Percentiles rank a stretch among this genome's conserved stretches.
Evolutionary conservation across 2,329 filamentous ascomycete species (phyloP).

Genomic region (Aspergillus caelatus): DNA sequence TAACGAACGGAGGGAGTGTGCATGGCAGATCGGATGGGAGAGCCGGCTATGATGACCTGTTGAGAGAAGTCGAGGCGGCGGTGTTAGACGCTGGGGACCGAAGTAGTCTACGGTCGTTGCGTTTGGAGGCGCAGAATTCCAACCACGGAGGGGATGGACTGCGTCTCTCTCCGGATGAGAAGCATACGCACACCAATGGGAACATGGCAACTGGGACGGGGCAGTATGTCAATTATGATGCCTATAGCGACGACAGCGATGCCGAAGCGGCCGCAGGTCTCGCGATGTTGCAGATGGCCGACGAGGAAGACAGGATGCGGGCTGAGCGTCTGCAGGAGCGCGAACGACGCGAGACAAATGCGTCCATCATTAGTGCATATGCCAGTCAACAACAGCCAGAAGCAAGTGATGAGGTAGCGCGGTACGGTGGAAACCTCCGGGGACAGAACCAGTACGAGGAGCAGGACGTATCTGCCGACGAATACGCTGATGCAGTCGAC

Average conservation of each 20-base stretch:
- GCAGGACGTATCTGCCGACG: conserved; percentile 29
- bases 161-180: conserved; percentile 45
- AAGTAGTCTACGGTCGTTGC: conserved; percentile 30
- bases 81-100: conserved; percentile 42
- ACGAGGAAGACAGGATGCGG: conserved; percentile 70
- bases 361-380: conserved; percentile 52
- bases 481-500: conserved; percentile 22
- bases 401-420: conserved; percentile 70
- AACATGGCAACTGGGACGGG: conserved; percentile 49
- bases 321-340: conserved; percentile 51
- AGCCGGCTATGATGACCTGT: conserved; percentile 58
- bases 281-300: conserved; percentile 80
- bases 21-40: conserved; percentile 43
- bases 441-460: conserved; percentile 64
- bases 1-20: conserved; percentile 27
- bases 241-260: conserved; percentile 76
- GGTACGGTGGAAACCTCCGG: conserved; percentile 73
- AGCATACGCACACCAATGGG: conserved; percentile 53
- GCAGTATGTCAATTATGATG: conserved; percentile 50
- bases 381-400: conserved; percentile 43
- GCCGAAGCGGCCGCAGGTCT: conserved; percentile 83
- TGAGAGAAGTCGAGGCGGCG: conserved; percentile 59
- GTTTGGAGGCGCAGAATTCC: conserved; percentile 18
- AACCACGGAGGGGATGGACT: conserved; percentile 21
- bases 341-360: conserved; percentile 59